Evolutionary conservation across 129 eudicot genomes (phyloP).

Genomic region (Chrysanthemum lavandulifolium): DNA sequence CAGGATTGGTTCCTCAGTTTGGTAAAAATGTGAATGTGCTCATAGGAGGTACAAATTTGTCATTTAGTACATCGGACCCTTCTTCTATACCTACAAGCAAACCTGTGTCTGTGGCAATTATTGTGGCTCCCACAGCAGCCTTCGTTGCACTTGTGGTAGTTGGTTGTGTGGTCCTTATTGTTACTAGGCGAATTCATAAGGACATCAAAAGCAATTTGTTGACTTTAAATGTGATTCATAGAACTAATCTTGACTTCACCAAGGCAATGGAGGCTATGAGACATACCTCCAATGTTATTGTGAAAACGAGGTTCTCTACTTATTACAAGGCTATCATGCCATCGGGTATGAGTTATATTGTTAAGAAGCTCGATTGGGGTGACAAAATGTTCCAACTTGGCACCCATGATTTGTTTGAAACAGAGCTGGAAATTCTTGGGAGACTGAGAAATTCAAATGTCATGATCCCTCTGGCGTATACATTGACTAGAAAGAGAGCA

Average conservation of each 20-base stretch:
- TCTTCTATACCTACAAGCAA: not conserved
- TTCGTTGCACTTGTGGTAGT: constrained; percentile 32
- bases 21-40: constrained; percentile 20
- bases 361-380: constrained; percentile 74
- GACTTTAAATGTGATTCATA: constrained; percentile 65
- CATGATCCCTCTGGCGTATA: constrained; percentile 83
- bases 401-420: constrained; percentile 57
- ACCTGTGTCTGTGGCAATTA: constrained; percentile 32
- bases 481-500: constrained; percentile 59
- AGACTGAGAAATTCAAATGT: constrained; percentile 72
- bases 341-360: constrained; percentile 57
- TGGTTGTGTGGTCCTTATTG: constrained; percentile 28
- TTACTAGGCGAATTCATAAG: constrained; percentile 34
- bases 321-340: constrained; percentile 85
- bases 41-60: constrained; percentile 30
- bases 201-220: constrained; percentile 42
- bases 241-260: constrained; percentile 52
- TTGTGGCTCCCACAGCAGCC: constrained; percentile 43
- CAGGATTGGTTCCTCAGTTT: constrained; percentile 57
- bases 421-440: constrained; percentile 65
- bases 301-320: constrained; percentile 58
- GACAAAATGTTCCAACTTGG: constrained; percentile 65
- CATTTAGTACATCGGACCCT: constrained; percentile 2
- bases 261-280: constrained; percentile 66
- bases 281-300: constrained; percentile 32